Percentiles rank a stretch among this genome's conserved stretches.
phyloP scores from a whole-genome alignment of 164 flowering plant species.

The Berberis thunbergii region DNA sequence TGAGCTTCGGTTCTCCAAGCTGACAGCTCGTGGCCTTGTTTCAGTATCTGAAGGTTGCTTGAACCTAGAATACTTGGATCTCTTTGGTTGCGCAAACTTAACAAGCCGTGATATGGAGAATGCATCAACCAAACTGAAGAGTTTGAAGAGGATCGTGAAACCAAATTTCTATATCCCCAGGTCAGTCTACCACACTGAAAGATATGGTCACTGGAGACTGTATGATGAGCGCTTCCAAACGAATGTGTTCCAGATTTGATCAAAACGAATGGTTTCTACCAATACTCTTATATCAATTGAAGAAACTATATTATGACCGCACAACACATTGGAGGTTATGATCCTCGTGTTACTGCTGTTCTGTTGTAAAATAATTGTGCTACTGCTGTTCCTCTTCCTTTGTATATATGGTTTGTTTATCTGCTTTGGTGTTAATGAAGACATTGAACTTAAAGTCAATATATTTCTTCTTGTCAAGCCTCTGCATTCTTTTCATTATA shows the following conservation, averaged over 20 bases:
- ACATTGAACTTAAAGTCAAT: too few species aligned
- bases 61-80: constrained; percentile 55
- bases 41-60: constrained; percentile 50
- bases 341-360: too few species aligned
- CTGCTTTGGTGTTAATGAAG: too few species aligned
- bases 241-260: constrained; percentile 58
- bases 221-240: constrained; percentile 89
- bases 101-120: constrained; percentile 55
- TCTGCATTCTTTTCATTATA: too few species aligned
- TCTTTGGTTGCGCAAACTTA: constrained; percentile 73
- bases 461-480: too few species aligned
- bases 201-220: constrained; percentile 86
- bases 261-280: not conserved
- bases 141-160: constrained; percentile 48
- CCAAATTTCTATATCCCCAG: constrained; percentile 75
- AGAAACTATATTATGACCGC: too few species aligned
- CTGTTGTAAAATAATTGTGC: too few species aligned
- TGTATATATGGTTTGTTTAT: too few species aligned
- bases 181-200: constrained; percentile 55
- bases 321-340: too few species aligned
- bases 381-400: too few species aligned
- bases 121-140: constrained; percentile 41
- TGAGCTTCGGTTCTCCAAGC: constrained; percentile 66
- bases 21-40: constrained; percentile 54
- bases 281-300: not conserved